phyloP scores from a whole-genome alignment of 164 flowering plant genomes.

The Warburgia ugandensis region DNA sequence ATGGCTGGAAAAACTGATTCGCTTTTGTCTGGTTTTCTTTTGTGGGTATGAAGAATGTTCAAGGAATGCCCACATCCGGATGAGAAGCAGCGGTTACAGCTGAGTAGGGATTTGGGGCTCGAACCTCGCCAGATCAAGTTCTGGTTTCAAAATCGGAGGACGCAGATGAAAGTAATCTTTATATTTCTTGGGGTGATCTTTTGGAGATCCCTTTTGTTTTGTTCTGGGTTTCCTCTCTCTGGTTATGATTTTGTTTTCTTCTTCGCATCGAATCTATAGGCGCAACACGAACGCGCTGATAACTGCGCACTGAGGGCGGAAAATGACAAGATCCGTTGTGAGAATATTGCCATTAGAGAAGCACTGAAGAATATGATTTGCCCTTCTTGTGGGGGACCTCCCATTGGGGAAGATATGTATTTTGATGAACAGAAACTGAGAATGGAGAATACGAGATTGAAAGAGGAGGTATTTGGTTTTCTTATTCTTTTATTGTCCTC shows the following conservation, averaged over 20 bases:
- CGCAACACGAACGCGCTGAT: slow-evolving; percentile 70
- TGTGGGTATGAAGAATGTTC: slow-evolving; percentile 42
- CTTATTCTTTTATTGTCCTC: neutral
- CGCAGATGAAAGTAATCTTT: slow-evolving; percentile 85
- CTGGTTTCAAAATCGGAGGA: slow-evolving; percentile 87
- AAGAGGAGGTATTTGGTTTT: slow-evolving; percentile 20
- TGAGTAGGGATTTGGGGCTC: slow-evolving; percentile 64
- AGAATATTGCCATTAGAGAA: slow-evolving; percentile 75
- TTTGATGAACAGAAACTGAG: slow-evolving; percentile 72
- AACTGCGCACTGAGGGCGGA: slow-evolving; percentile 62
- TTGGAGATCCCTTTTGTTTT: no score
- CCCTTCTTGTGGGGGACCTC: slow-evolving; percentile 83
- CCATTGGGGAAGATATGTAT: slow-evolving; percentile 45
- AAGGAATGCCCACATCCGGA: slow-evolving; percentile 89
- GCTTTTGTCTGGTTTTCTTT: neutral
- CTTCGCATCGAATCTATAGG: slow-evolving; percentile 27
- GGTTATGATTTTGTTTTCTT: neutral
- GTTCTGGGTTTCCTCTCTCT: no score
- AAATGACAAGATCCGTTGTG: slow-evolving; percentile 75
- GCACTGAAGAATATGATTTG: slow-evolving; percentile 76
- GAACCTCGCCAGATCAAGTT: slow-evolving; percentile 84
- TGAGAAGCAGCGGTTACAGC: slow-evolving; percentile 61
- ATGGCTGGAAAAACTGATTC: neutral
- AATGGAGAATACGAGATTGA: slow-evolving; percentile 49
- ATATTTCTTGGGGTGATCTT: no score